Base-by-base conservation (phyloP, 2,329 filamentous ascomycete genomes). In the Penicillium sp. region DNA sequence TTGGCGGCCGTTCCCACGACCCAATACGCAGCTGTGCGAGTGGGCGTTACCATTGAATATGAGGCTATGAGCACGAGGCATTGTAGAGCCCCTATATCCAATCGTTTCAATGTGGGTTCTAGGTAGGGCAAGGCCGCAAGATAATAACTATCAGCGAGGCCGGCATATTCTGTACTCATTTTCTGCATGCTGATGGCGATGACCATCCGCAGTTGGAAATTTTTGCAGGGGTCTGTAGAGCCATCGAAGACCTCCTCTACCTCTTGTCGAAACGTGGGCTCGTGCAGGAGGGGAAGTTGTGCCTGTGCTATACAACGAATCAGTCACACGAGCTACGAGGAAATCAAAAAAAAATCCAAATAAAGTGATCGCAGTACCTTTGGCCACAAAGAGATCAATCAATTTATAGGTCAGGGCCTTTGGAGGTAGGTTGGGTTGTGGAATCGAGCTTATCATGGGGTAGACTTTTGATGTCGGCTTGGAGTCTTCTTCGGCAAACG, bases 161-260 rank as follows among this genome's bases (percentile, higher is more conserved):
- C 93, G n/a, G 93, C 92, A 73, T 94, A 97, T 63, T 90, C 87
- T 0, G 88, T 85, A 71, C 93, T 91, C 68, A 97, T 82, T 74
- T 95, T 96, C 75, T 97, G 93, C 75, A 97, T 84, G 72, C 91
- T 93, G 69, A 97, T 96, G 31, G 94, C 93, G 69, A 97, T 87
- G 53, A 97, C 91, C 86, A 97, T 93, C 57, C 91, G 88, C 50
- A 95, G 79, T 45, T 93, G 85, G 68, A 97, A 97, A 68, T 94
- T 92, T 70, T 93, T 88, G 72, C 93, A 93, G 0, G 91, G 82
- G 66, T 96, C 90, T 6, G 78, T 82, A 54, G 87, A 88, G 50
- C 89, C 89, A 60, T 84, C 81, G 70, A 93, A 95, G 4, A 96
- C 91, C 31, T 89, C 87, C 56, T 95, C 85, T 35, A 97, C 80